Evolutionary conservation across 1,139 yeast species (phyloP), one percentile per base, ranked within the genome.

Genomic region (Geotrichum australiense): DNA sequence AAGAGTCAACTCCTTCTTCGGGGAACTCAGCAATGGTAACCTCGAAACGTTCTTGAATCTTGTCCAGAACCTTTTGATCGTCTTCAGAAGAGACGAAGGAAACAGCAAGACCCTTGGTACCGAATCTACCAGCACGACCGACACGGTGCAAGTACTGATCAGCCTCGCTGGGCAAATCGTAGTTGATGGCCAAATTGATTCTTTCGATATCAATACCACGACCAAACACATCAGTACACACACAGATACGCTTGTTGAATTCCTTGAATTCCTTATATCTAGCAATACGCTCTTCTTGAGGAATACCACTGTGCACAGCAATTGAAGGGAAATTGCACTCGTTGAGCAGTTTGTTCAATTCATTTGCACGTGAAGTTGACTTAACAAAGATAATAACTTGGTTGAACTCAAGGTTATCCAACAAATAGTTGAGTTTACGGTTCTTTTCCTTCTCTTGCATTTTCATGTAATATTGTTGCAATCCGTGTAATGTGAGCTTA

Each of bases 111-210:
- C 98, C 98, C 72, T 91, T 91, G 64, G 98, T 91, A 73, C 98
- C 98, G 60, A 91, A 91, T 76, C 98, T 87, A 69, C 98, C 98
- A 55, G 98, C 98, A 78, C 98, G 87, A 64, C 98, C 98, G 50
- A 91, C 98, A 72, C 98, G 85, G 73, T 91, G 98, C 64, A 91
- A 78, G 69, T 91, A 91, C 69, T 91, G 96, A 68, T 91, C 98
- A 51, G 97, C 96, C 69, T 86, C 96, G 53, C 67, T 71, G 43
- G 79, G 76, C 55, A 63, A 51, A 69, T 91, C 98, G 68, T 91
- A 91, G 73, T 91, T 91, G 73, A 91, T 87, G 50, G 97, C 98
- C 65, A 91, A 72, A 70, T 91, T 91, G 69, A 91, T 89, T 71
- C 98, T 87, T 74, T 91, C 98, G 55, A 91, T 89, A 76, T 91